These are phyloP conservation scores for Globisporangium abappressorium DNA, from an alignment of 352 stramenopile genomes.

Conservation along the genomic window DNA sequence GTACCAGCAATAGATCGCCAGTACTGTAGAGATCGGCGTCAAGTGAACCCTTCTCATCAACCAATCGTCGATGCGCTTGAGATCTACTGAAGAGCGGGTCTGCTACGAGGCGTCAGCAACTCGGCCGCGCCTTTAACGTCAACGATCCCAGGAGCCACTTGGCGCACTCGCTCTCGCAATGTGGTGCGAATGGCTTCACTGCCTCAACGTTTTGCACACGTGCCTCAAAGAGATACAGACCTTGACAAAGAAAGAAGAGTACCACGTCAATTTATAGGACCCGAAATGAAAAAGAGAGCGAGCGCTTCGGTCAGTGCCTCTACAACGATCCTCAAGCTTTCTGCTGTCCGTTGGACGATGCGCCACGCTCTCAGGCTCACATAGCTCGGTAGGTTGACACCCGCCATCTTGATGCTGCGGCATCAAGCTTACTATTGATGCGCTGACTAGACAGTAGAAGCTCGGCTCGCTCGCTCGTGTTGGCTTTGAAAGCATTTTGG, in stretches of 20 bases:
- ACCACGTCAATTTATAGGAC: no score
- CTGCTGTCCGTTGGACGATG: background rate
- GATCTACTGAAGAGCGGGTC: background rate
- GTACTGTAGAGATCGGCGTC: background rate
- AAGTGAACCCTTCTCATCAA: background rate
- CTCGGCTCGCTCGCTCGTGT: background rate
- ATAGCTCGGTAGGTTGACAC: background rate
- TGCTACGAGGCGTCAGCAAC: background rate
- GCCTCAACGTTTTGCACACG: background rate
- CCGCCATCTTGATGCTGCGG: background rate
- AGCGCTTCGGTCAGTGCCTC: background rate
- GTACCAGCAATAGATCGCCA: background rate
- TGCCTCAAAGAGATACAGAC: background rate
- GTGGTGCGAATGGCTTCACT: background rate
- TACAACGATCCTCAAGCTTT: background rate
- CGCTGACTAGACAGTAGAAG: background rate
- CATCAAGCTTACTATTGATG: background rate
- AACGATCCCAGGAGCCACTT: background rate
- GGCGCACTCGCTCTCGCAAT: background rate
- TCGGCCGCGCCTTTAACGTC: background rate
- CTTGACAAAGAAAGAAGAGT: background rate
- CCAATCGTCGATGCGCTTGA: background rate
- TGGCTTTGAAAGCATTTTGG: background rate
- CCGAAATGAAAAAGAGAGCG: background rate
- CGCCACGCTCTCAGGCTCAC: background rate